Evolutionary conservation across 768 basidiomycete genomes (phyloP).

Genomic region (Trichaptum fuscoviolaceum): DNA sequence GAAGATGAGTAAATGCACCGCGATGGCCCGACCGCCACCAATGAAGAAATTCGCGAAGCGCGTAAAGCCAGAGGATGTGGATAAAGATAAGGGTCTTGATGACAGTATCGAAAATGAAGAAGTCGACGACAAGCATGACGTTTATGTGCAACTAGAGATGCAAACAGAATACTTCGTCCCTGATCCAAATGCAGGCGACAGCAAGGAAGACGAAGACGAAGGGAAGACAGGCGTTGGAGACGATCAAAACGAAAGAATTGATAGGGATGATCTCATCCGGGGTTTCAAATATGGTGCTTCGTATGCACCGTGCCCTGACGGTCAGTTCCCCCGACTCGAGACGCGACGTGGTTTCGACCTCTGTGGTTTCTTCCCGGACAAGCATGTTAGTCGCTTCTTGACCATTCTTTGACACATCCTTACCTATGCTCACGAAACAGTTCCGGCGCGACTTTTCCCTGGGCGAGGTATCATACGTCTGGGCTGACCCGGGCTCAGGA

Average conservation of each 20-base stretch:
- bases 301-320: slow-evolving; percentile 82
- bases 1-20: slow-evolving; percentile 77
- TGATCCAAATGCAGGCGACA: slow-evolving; percentile 32
- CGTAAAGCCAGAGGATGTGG: slow-evolving; percentile 18
- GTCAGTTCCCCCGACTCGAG: slow-evolving; percentile 68
- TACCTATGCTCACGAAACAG: slow-evolving; percentile 32
- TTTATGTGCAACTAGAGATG: slow-evolving; percentile 37
- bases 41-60: slow-evolving; percentile 68
- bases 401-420: not conserved
- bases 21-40: slow-evolving; percentile 57
- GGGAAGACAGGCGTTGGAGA: slow-evolving; percentile 30
- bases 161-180: slow-evolving; percentile 57
- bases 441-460: slow-evolving; percentile 78
- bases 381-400: slow-evolving; percentile 44
- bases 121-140: slow-evolving; percentile 18
- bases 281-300: slow-evolving; percentile 91
- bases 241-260: slow-evolving; percentile 46
- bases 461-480: slow-evolving; percentile 84
- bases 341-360: slow-evolving; percentile 86
- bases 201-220: slow-evolving; percentile 23
- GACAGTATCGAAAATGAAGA: slow-evolving; percentile 21
- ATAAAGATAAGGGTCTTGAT: slow-evolving; percentile 30
- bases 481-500: slow-evolving; percentile 62
- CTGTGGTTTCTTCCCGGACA: slow-evolving; percentile 69
- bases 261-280: slow-evolving; percentile 72